Conservation (phyloP, 805 yeast genomes). For the Wickerhamiella domercqiae region DNA sequence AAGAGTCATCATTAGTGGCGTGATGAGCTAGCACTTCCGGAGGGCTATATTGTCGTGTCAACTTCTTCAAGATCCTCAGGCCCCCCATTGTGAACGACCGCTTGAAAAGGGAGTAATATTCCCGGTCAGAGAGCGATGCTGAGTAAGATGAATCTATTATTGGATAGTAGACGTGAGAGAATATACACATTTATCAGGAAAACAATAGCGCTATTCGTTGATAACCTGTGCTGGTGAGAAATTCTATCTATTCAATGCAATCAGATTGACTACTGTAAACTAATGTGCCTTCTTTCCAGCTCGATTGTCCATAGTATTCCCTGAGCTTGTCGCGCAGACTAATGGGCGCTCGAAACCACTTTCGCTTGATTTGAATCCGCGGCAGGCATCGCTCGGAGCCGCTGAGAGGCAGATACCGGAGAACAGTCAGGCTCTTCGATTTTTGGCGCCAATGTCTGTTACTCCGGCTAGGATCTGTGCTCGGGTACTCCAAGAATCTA, state of each 20-base stretch:
- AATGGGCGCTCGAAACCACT: slow-evolving; percentile 8
- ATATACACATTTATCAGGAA: too few species aligned
- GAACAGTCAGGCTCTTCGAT: slow-evolving; percentile 17
- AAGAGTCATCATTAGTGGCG: slow-evolving; percentile 15
- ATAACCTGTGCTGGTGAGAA: too few species aligned
- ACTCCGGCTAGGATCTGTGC: slow-evolving; percentile 12
- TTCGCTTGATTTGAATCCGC: slow-evolving; percentile 12
- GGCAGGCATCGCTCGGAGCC: slow-evolving; percentile 13
- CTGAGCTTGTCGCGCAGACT: too few species aligned
- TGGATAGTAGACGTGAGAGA: too few species aligned
- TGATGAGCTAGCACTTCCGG: slow-evolving; percentile 15
- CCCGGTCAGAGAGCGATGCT: too few species aligned
- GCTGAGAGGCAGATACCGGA: slow-evolving; percentile 16
- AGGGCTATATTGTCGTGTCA: slow-evolving; percentile 5
- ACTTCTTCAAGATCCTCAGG: slow-evolving; percentile 3
- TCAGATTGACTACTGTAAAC: too few species aligned
- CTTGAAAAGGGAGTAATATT: background rate
- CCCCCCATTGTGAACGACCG: slow-evolving; percentile 30
- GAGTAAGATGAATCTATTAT: too few species aligned
- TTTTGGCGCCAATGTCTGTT: slow-evolving; percentile 19
- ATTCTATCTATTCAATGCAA: too few species aligned
- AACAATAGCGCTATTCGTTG: too few species aligned
- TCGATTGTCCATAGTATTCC: too few species aligned
- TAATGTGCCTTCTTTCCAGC: too few species aligned
- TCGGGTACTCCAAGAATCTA: slow-evolving; percentile 15